Conservation (phyloP, 805 yeast species). For the Nakazawaea wyomingensis region DNA sequence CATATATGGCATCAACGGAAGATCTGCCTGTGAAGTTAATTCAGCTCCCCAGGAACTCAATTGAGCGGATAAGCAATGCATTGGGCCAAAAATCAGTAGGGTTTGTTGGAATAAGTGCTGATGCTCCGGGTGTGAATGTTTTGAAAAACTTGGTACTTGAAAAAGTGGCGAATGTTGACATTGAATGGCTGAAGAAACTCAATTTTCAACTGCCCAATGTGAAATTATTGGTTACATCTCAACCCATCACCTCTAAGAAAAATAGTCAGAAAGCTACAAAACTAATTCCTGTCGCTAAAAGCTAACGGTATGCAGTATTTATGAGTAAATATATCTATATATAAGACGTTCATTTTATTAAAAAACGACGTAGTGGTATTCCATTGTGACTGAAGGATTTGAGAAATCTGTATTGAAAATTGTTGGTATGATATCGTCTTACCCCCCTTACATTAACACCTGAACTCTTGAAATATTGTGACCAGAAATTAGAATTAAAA, state of each 20-base stretch:
- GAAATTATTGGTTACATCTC: slow-evolving; percentile 39
- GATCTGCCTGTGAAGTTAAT: slow-evolving; percentile 44
- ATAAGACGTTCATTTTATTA: not conserved
- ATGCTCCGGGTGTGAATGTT: slow-evolving; percentile 25
- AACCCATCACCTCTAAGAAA: slow-evolving; percentile 34
- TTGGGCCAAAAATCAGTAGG: slow-evolving; percentile 26
- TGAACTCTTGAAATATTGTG: slow-evolving; percentile 1
- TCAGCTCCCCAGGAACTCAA: slow-evolving; percentile 49
- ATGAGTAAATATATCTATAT: not conserved
- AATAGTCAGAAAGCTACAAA: slow-evolving; percentile 17
- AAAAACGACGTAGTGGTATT: not conserved
- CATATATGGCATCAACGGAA: slow-evolving; percentile 37
- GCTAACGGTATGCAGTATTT: too few species aligned
- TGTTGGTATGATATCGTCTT: not conserved
- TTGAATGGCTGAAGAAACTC: slow-evolving; percentile 41
- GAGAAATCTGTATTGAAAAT: not conserved
- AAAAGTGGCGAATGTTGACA: slow-evolving; percentile 30
- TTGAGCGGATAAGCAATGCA: slow-evolving; percentile 25
- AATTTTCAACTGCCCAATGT: slow-evolving; percentile 33
- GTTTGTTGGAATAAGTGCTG: slow-evolving; percentile 30
- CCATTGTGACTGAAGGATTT: not conserved
- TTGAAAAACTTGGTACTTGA: slow-evolving; percentile 13
- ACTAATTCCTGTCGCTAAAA: too few species aligned
- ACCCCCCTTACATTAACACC: not conserved
- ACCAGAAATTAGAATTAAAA: slow-evolving; percentile 2